phyloP scores from a whole-genome alignment of 768 basidiomycete genomes.

The Kwoniella mangroviensis region DNA sequence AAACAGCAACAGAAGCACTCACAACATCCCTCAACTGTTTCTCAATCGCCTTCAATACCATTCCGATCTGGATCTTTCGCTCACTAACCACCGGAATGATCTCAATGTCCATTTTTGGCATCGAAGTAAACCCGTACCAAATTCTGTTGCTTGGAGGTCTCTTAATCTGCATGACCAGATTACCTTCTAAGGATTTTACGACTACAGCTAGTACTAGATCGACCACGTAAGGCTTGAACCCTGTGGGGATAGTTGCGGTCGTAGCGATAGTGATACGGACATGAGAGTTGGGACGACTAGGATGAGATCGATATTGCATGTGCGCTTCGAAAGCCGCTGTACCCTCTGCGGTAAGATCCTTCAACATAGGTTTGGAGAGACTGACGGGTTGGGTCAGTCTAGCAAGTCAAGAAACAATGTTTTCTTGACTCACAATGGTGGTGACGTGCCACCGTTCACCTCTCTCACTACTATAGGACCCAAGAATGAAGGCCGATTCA shows the following conservation, averaged over 20 bases:
- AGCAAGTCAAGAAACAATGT: neutral
- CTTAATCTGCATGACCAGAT: constrained; percentile 79
- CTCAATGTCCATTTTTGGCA: constrained; percentile 82
- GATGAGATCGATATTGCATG: constrained; percentile 59
- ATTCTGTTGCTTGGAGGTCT: constrained; percentile 92
- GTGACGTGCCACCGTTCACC: constrained; percentile 80
- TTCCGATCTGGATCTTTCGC: constrained; percentile 89
- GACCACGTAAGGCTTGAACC: constrained; percentile 86
- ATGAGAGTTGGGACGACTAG: constrained; percentile 74
- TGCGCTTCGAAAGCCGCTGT: constrained; percentile 88
- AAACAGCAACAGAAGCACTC: constrained; percentile 40
- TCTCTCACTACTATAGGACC: constrained; percentile 83
- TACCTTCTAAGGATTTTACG: constrained; percentile 86
- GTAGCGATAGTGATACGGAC: constrained; percentile 88
- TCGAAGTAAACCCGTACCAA: constrained; percentile 88
- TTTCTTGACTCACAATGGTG: constrained; percentile 62
- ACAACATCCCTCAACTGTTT: constrained; percentile 85
- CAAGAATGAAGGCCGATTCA: constrained; percentile 85
- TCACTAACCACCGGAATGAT: constrained; percentile 95
- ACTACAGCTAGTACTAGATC: constrained; percentile 88
- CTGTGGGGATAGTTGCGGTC: constrained; percentile 79
- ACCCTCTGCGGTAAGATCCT: constrained; percentile 92
- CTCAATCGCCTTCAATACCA: constrained; percentile 90
- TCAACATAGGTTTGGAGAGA: constrained; percentile 96
- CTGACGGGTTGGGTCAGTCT: constrained; percentile 55